A percentile compares a stretch with the other conserved stretches of the same genome.
Conservation (phyloP, 1,139 yeast genomes). For the Geotrichum restrictum region DNA sequence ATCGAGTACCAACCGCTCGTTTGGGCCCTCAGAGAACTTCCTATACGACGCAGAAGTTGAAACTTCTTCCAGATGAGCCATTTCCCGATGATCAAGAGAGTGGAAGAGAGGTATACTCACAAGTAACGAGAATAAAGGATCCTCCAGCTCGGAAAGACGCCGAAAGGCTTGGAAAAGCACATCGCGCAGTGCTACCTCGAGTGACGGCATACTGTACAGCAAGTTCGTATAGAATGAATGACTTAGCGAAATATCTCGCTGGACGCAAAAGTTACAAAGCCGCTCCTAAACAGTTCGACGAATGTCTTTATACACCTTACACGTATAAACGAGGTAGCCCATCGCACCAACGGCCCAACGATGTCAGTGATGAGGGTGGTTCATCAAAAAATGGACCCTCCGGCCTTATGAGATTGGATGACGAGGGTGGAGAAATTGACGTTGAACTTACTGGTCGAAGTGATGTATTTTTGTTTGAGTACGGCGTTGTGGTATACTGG, state of each 20-base stretch:
- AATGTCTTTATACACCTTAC: conserved; percentile 88
- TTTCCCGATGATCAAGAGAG: conserved; percentile 39
- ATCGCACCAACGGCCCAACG: conserved; percentile 33
- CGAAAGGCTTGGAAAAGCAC: conserved; percentile 84
- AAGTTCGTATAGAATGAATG: conserved; percentile 72
- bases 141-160: conserved; percentile 94
- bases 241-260: conserved; percentile 76
- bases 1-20: conserved; percentile 34
- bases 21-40: conserved; percentile 85
- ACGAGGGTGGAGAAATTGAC: conserved; percentile 92
- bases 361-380: conserved; percentile 8
- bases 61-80: conserved; percentile 80
- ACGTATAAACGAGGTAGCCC: conserved; percentile 59
- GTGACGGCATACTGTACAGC: conserved; percentile 19
- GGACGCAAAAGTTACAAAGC: conserved; percentile 64
- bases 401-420: conserved; percentile 65
- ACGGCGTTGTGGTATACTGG: conserved; percentile 95
- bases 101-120: conserved; percentile 66
- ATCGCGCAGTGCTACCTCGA: conserved; percentile 47
- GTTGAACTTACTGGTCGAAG: conserved; percentile 65
- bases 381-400: conserved; percentile 13
- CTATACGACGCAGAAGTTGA: conserved; percentile 80
- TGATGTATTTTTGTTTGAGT: conserved; percentile 84
- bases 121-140: conserved; percentile 78
- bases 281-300: conserved; percentile 87